Base-by-base conservation (phyloP, 306 rosid species). In the Hylodesmum podocarpum region DNA sequence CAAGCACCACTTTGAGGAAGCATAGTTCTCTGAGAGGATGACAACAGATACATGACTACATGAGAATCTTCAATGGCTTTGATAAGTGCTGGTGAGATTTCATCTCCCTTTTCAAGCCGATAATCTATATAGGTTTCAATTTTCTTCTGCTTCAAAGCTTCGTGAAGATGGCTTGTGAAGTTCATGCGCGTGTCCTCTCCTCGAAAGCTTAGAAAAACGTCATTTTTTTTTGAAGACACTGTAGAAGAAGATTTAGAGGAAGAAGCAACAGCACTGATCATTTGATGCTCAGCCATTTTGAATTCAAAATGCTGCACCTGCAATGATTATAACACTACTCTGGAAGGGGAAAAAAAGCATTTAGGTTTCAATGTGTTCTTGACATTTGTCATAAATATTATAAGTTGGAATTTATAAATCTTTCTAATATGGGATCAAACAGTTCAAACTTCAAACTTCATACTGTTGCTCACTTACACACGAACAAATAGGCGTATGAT, bases 151-250 rank as follows among this genome's bases (percentile, higher is more conserved):
- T 0, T 31, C 63, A 70, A 22, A 28, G 75, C 75, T 11, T 31
- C 63, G 0, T 50, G 28, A 31, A 70, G 75, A 70, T 70, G 75
- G 63, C 75, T 70, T 33, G 63, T 70, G 63, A 70, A 29, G 63
- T 67, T 22, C n/a, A n/a, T n/a, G n/a, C n/a, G n/a, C n/a, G n/a
- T n/a, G n/a, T n/a, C n/a, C 16, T 36, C 49, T 11, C 74, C 74
- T 1, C 46, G 62, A 49, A 70, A 70, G 46, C 75, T 47, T 16
- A 70, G 54, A 70, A 70, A 70, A 49, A 31, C 75, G 3, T 70
- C 75, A 49, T 4, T 46, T 31, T 18, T 29, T 69, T 29, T 29
- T 8, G 6, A 28, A 15, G 59, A 27, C 1, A 2, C 9, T 2
- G 4, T 4, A 8, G 13, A 12, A 13, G 71, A 65, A 1, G 65